Conservation (phyloP, 495 filamentous ascomycete species). For the Cryomyces antarcticus region DNA sequence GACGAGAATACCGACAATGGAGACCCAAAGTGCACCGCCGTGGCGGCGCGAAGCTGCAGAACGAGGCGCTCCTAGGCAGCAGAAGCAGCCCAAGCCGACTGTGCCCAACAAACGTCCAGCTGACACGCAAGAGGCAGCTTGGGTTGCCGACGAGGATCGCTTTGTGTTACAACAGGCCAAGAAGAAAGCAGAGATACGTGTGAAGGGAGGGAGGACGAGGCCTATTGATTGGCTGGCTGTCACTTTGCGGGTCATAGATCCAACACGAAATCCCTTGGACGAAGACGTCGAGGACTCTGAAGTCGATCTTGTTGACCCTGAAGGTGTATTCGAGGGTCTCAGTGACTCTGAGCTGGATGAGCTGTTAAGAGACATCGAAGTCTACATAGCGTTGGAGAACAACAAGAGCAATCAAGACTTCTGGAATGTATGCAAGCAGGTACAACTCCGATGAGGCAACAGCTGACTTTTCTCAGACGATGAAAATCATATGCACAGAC, state of each 20-base stretch:
- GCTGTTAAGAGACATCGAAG: slow-evolving; percentile 69
- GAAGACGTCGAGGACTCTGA: slow-evolving; percentile 64
- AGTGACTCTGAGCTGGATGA: slow-evolving; percentile 50
- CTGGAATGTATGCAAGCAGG: slow-evolving; percentile 41
- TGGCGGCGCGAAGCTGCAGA: too few relatives aligned
- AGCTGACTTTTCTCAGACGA: slow-evolving; percentile 27
- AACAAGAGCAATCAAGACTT: slow-evolving; percentile 62
- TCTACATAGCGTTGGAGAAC: slow-evolving; percentile 62
- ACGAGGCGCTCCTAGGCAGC: too few relatives aligned
- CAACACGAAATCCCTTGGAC: slow-evolving; percentile 55
- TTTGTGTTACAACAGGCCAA: slow-evolving; percentile 96
- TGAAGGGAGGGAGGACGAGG: slow-evolving; percentile 80
- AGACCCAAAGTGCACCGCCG: too few relatives aligned
- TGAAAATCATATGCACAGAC: slow-evolving; percentile 70
- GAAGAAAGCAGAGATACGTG: slow-evolving; percentile 91
- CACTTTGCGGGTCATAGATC: slow-evolving; percentile 69
- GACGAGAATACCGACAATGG: too few relatives aligned
- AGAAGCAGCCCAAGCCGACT: slow-evolving; percentile 2
- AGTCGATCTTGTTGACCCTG: slow-evolving; percentile 62
- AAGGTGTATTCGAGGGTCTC: slow-evolving; percentile 61
- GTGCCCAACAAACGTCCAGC: slow-evolving; percentile 18
- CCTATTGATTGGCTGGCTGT: slow-evolving; percentile 94
- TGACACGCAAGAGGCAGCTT: slow-evolving; percentile 27
- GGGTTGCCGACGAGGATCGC: slow-evolving; percentile 84
- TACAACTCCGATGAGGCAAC: neutral